Conservation (phyloP, 345 rosid genomes). For the Murraya koenigii region DNA sequence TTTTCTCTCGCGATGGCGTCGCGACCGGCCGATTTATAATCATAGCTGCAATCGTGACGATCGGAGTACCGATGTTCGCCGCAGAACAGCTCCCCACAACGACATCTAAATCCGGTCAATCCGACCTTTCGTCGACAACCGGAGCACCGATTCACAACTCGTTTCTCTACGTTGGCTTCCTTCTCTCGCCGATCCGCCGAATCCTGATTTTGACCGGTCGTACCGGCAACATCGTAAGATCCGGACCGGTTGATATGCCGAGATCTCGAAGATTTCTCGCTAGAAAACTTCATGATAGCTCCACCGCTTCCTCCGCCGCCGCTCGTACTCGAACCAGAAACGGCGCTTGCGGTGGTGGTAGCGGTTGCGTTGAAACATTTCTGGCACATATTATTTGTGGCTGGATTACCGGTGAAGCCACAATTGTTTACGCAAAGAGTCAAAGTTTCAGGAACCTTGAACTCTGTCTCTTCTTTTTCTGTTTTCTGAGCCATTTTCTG, state of each 20-base stretch:
- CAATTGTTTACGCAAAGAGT: constrained; percentile 77
- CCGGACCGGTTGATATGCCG: constrained; percentile 32
- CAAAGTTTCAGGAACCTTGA: constrained; percentile 78
- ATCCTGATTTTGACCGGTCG: constrained; percentile 13
- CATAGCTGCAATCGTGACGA: constrained; percentile 92
- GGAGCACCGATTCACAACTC: constrained; percentile 77
- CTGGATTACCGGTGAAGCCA: constrained; percentile 81
- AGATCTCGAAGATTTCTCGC: constrained; percentile 53
- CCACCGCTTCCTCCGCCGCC: constrained; percentile 26
- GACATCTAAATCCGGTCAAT: constrained; percentile 93
- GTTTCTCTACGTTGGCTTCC: constrained; percentile 37
- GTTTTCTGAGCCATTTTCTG: constrained; percentile 73
- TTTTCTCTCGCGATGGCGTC: constrained; percentile 93
- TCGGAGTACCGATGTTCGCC: constrained; percentile 93
- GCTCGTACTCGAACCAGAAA: constrained; percentile 16
- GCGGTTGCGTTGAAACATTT: constrained; percentile 79
- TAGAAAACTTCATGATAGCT: constrained; percentile 43
- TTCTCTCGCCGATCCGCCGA: constrained; percentile 21
- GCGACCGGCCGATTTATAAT: constrained; percentile 85
- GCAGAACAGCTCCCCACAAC: constrained; percentile 94
- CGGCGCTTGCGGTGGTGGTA: constrained; percentile 25
- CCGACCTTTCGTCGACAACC: constrained; percentile 88
- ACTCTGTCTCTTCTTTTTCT: constrained; percentile 95
- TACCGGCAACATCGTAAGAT: background rate
- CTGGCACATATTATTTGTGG: constrained; percentile 96